Evolutionary conservation across 805 yeast genomes (phyloP).

Genomic region (Jamesozyma hellenica): DNA sequence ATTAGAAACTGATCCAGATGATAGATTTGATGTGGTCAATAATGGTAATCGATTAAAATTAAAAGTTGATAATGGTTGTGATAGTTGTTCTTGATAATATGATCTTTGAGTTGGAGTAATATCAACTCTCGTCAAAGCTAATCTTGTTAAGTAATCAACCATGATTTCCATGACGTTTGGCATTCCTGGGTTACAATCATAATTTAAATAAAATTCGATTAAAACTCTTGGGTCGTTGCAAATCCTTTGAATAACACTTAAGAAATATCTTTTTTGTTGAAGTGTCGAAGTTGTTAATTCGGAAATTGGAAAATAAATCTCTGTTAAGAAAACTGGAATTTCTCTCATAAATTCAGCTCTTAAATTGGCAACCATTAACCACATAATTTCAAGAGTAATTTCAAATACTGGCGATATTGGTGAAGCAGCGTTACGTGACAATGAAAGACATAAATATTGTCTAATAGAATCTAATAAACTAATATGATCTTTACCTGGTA

Average conservation of each 20-base stretch:
- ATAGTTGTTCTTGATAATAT: conserved; percentile 40
- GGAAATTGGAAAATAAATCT: conserved; percentile 86
- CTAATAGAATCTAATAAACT: conserved; percentile 69
- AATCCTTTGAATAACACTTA: conserved; percentile 69
- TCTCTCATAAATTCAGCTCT: conserved; percentile 86
- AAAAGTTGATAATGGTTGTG: conserved; percentile 59
- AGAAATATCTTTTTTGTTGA: conserved; percentile 83
- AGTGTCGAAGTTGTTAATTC: conserved; percentile 86
- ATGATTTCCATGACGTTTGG: conserved; percentile 80
- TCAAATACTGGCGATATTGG: conserved; percentile 87
- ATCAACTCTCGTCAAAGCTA: conserved; percentile 61
- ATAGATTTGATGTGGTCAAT: conserved; percentile 59
- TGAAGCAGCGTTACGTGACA: conserved; percentile 88
- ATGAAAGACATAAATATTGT: conserved; percentile 70
- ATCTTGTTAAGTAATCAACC: conserved; percentile 60
- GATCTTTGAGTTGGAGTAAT: conserved; percentile 59
- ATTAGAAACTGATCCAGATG: conserved; percentile 16
- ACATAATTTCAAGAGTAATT: conserved; percentile 82
- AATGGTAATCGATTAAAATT: conserved; percentile 67
- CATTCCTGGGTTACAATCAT: conserved; percentile 78
- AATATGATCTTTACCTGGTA: conserved; percentile 46
- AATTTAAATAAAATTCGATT: conserved; percentile 86
- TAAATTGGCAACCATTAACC: conserved; percentile 75
- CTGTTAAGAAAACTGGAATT: conserved; percentile 86
- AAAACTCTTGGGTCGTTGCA: conserved; percentile 83